These are phyloP conservation scores for Pythium insidiosum DNA, from an alignment of 352 stramenopile species.

Conservation along the genomic window DNA sequence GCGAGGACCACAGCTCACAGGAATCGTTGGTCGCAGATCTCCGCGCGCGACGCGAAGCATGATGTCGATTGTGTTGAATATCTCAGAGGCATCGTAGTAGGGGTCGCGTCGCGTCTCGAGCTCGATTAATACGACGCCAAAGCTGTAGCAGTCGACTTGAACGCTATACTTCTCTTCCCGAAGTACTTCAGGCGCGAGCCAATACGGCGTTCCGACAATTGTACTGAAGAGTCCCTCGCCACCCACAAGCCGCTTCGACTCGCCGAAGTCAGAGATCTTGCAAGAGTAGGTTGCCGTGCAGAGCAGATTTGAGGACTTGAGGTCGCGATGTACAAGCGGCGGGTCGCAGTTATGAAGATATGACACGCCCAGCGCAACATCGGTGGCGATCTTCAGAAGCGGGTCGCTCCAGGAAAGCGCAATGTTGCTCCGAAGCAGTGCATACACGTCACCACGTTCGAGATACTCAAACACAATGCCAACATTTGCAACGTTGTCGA, in stretches of 20 bases:
- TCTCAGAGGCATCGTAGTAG: slow-evolving; percentile 47
- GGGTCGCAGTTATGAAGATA: slow-evolving; percentile 80
- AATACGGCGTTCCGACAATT: slow-evolving; percentile 80
- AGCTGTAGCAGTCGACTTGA: slow-evolving; percentile 85
- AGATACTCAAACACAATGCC: slow-evolving; percentile 76
- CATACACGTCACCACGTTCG: slow-evolving; percentile 58
- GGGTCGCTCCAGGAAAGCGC: slow-evolving; percentile 71
- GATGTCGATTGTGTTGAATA: slow-evolving; percentile 73
- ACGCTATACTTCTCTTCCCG: slow-evolving; percentile 75
- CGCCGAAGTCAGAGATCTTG: slow-evolving; percentile 80
- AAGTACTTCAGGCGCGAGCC: slow-evolving; percentile 79
- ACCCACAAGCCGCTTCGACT: slow-evolving; percentile 49
- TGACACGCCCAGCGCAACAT: slow-evolving; percentile 70
- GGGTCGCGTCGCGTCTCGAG: slow-evolving; percentile 68
- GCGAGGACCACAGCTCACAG: slow-evolving; percentile 37
- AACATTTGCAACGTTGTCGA: slow-evolving; percentile 73
- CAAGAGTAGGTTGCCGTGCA: slow-evolving; percentile 67
- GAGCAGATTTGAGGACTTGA: slow-evolving; percentile 77
- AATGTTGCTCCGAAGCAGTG: slow-evolving; percentile 52
- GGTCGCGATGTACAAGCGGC: slow-evolving; percentile 70
- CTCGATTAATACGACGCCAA: slow-evolving; percentile 82
- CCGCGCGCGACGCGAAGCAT: slow-evolving; percentile 68
- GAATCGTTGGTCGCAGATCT: slow-evolving; percentile 56
- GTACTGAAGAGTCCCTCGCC: slow-evolving; percentile 50
- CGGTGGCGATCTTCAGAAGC: slow-evolving; percentile 71